Evolutionary conservation across 176 grass and related monocot species (phyloP), one percentile per base, ranked within the genome.

Genomic region (Otatea glauca): DNA sequence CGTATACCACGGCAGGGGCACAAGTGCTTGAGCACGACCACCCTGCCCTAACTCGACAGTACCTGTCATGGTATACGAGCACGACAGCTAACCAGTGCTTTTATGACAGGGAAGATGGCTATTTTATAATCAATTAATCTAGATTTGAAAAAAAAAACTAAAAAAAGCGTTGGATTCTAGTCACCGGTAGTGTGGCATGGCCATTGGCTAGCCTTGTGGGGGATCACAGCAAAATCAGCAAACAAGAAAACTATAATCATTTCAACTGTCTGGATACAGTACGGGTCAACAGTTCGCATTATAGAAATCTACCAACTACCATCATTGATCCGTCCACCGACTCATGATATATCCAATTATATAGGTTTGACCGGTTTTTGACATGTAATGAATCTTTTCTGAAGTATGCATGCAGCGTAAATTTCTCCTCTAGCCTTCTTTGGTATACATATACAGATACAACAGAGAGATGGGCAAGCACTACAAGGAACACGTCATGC

Each of bases 221-320:
- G 39, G 42, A 66, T 78, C 76, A 21, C 23, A 85, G 7, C 32
- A 39, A 65, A 61, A 83, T 78, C 55, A 45, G 15, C 43, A 17
- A 61, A n/a, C 73, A 2, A 41, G 72, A 81, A 76, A 84, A 47
- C 20, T 17, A 88, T 76, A 55, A 84, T 58, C 68, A 53, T 51
- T 54, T 72, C 45, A 35, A 25, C 55, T 65, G 74, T 79, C 41
- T 38, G 9, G 7, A 3, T 20, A 87, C 51, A 62, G 78, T 87
- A 45, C 49, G 5, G 65, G 37, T 7, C 39, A 86, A 87, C 69
- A 91, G 89, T 80, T 37, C 15, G 12, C 38, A 59, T 74, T 87
- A 83, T 70, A 84, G 53, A 69, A 91, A 91, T 80, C 50, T 53
- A 87, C 62, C 85, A 87, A 47, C 89, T 79, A 87, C 80, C 84